Evolutionary conservation across 2,329 filamentous ascomycete species (phyloP), one percentile per base, ranked within the genome.

Genomic region (Penicillium capsulatum): DNA sequence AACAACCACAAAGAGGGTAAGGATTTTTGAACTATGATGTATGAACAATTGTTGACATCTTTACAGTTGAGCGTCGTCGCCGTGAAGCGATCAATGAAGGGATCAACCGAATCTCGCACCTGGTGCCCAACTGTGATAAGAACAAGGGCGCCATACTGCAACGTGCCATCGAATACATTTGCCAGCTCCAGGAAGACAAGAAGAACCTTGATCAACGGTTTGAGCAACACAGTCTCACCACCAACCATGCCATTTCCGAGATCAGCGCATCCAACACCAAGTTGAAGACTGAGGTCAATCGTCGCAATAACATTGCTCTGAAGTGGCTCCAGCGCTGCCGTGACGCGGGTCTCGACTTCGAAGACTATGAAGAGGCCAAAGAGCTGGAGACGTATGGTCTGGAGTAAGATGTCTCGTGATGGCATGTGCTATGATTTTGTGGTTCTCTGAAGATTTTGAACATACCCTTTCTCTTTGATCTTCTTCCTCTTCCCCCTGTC

Each of bases 41-140:
- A 13, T 32, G 6, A 15, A 8, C 2, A 22, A 9, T 5, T 14
- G 39, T 5, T 8, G 10, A 17, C 11, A 6, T 20, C 10, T 28
- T 34, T 10, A 13, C 37, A 97, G 92, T 98, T 47, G 92, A 98
- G 69, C 88, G 92, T 45, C 87, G 92, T 43, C 88, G 92, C 31
- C 86, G 92, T 48, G 92, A 98, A 68, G 96, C 92, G 0, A 98
- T 98, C 64, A 98, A 98, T 53, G 92, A 98, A 68, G 92, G 92
- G 34, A 98, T 98, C 55, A 97, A 96, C 60, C 92, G 97, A 66
- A 79, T 98, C 19, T 87, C 91, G 53, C 97, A 96, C 71, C 94
- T 98, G 51, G 92, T 98, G 0, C 92, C 92, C 0, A 89, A 89
- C 10, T 96, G 91, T 58, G 92, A 98, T 68, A 98, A 97, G 75